Base-by-base conservation (phyloP, 352 stramenopile species). In the Phytopythium chamaehyphon region DNA sequence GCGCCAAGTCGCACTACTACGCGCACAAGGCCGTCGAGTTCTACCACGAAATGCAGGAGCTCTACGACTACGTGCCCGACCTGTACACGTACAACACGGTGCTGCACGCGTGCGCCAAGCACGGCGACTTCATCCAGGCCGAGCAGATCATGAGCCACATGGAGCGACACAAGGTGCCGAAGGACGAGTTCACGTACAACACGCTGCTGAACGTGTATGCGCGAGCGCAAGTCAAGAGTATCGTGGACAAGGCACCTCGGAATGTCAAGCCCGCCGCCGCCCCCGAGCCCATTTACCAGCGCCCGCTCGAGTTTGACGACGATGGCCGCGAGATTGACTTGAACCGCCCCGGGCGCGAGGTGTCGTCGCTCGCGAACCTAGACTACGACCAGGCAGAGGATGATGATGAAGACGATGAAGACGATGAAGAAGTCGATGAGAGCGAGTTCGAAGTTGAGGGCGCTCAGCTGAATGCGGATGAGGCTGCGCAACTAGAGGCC, bases 41-140 rank as follows among this genome's bases (percentile, higher is more conserved):
- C 39, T 93, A 90, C 69, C 65, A 90, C 48, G 82, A 93, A 46
- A 90, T 93, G 82, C 82, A 93, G 56, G 82, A 93, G 53, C 56
- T 90, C 54, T 93, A 93, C 62, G 82, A 93, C 59, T 88, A 90
- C 63, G 58, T 76, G 22, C 82, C 82, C 38, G 78, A 90, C 57
- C 52, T 77, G 60, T 79, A 83, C 55, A 86, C 79, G 50, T 93
- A 93, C 71, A 77, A 78, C 55, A 89, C 80, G 40, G 76, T 93
- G 57, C 58, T 93, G 28, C 74, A 86, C 54, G 77, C 82, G 6
- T 90, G 79, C 40, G 79, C 79, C 28, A 90, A 88, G 65, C 71
- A 90, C 19, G 82, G 82, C 18, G 82, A 93, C 49, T 75, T 81
- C 19, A 65, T 90, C 43, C 71, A 86, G 54, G 79, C 79, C 0